These are phyloP conservation scores for Phaeotremella skinneri DNA, from an alignment of 768 basidiomycete species.

Conservation along the genomic window DNA sequence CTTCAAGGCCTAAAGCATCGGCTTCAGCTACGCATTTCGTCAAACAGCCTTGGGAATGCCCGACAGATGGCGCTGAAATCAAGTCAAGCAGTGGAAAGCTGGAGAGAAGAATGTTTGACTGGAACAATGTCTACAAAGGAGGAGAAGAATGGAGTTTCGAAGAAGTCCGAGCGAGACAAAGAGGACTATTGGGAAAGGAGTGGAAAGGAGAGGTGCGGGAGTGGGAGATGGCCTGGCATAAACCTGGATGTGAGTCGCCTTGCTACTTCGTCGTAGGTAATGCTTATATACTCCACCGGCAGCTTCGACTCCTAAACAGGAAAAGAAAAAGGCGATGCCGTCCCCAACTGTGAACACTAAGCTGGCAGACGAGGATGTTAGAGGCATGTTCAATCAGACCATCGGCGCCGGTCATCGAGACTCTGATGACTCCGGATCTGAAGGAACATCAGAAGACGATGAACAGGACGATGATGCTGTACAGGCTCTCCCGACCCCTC, in stretches of 20 bases:
- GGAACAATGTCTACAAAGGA: conserved; percentile 67
- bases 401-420: conserved; percentile 45
- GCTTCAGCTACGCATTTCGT: conserved; percentile 11
- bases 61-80: conserved; percentile 43
- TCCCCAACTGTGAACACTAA: conserved; percentile 91
- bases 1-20: conserved; percentile 16
- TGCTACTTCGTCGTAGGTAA: too few relatives aligned
- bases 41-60: conserved; percentile 39
- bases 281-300: neutral
- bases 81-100: conserved; percentile 40
- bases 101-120: conserved; percentile 50
- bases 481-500: conserved; percentile 37
- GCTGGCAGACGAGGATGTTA: conserved; percentile 88
- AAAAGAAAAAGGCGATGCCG: conserved; percentile 39
- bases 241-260: conserved; percentile 43
- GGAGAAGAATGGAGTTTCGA: conserved; percentile 78
- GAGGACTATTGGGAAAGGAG: conserved; percentile 45
- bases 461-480: conserved; percentile 36
- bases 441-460: conserved; percentile 46
- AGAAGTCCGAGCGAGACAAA: conserved; percentile 58
- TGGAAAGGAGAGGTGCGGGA: conserved; percentile 41
- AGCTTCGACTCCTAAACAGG: conserved; percentile 45
- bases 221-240: conserved; percentile 49
- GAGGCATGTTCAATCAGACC: conserved; percentile 82
- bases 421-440: conserved; percentile 35